Percentiles rank a stretch among this genome's conserved stretches.
These are phyloP conservation scores for Oryza punctata DNA, from an alignment of 176 grass and related monocot genomes.

Conservation along the genomic window DNA sequence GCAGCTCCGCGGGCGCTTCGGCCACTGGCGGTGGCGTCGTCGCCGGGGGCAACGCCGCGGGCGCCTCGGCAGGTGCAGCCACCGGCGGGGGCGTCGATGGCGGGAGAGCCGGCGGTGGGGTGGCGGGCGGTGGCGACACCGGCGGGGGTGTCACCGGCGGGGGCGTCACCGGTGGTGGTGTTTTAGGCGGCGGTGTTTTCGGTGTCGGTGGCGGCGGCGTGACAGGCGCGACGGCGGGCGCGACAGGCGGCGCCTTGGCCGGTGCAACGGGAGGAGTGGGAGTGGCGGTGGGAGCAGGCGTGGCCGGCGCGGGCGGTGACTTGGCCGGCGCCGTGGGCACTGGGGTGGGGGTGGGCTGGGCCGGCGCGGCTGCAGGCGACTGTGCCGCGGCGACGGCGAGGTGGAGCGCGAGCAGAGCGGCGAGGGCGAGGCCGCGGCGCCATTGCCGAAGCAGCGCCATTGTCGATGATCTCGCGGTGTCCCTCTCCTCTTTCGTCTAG, in stretches of 20 bases:
- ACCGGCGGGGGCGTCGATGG: slow-evolving; percentile 16
- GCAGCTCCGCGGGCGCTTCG: slow-evolving; percentile 39
- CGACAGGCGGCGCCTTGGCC: slow-evolving; percentile 15
- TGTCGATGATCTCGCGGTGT: not conserved
- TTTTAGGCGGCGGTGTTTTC: not conserved
- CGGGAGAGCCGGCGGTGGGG: slow-evolving; percentile 22
- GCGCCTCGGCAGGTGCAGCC: slow-evolving; percentile 18
- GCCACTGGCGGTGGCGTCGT: slow-evolving; percentile 42
- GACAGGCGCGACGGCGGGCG: not conserved
- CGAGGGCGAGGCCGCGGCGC: not conserved
- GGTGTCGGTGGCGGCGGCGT: slow-evolving; percentile 28
- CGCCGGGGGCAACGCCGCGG: slow-evolving; percentile 30
- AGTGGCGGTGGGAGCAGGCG: slow-evolving; percentile 25
- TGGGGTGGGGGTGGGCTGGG: not conserved
- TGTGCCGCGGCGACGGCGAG: slow-evolving; percentile 13
- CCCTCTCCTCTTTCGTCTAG: not conserved
- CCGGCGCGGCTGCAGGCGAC: not conserved
- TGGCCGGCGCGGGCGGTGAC: slow-evolving; percentile 7
- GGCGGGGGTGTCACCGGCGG: not conserved
- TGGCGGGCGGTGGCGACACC: not conserved
- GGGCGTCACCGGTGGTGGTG: not conserved
- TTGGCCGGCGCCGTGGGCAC: not conserved
- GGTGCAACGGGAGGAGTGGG: slow-evolving; percentile 14
- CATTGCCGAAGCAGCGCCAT: slow-evolving; percentile 38
- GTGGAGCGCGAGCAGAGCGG: slow-evolving; percentile 19